These are phyloP conservation scores for Pseudopithomyces maydicus DNA, from an alignment of 2,329 filamentous ascomycete genomes.

Conservation along the genomic window DNA sequence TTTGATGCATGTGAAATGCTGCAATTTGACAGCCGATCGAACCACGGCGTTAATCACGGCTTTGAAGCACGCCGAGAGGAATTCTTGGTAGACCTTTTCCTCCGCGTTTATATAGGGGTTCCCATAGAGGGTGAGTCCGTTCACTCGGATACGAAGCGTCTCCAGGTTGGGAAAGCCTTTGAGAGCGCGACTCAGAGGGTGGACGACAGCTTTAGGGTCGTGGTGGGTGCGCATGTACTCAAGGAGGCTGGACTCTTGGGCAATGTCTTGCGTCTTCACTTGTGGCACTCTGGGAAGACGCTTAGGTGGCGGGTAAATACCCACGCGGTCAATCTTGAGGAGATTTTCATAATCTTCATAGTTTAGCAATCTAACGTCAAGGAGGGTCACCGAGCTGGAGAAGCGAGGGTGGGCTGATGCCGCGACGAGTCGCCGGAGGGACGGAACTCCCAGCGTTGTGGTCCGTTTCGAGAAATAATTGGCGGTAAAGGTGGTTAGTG, in stretches of 20 bases:
- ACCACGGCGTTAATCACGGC: constrained; percentile 27
- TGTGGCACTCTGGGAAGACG: constrained; percentile 27
- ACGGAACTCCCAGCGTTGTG: constrained; percentile 30
- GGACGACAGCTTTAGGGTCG: constrained; percentile 21
- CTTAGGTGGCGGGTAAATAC: constrained; percentile 34
- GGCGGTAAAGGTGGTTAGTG: constrained; percentile 26
- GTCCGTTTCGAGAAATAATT: constrained; percentile 26
- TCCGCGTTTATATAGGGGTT: constrained; percentile 4
- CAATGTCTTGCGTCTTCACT: constrained; percentile 21
- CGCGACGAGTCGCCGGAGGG: constrained; percentile 25
- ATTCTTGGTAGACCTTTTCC: constrained; percentile 5
- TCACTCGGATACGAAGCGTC: constrained; percentile 22
- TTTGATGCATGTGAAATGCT: constrained; percentile 28
- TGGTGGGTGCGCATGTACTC: constrained; percentile 22
- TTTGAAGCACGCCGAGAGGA: constrained; percentile 21
- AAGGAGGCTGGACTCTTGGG: constrained; percentile 25
- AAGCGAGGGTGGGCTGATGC: constrained; percentile 23
- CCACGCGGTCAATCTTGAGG: constrained; percentile 24
- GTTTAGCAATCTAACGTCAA: constrained; percentile 32
- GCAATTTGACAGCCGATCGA: constrained; percentile 22
- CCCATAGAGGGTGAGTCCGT: not conserved
- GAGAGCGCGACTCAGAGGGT: constrained; percentile 25
- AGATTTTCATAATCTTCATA: constrained; percentile 28
- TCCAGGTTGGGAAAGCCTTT: constrained; percentile 22
- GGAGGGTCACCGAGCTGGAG: constrained; percentile 19